Evolutionary conservation across 2,329 filamentous ascomycete species (phyloP).

Genomic region (Lanzia echinophila): DNA sequence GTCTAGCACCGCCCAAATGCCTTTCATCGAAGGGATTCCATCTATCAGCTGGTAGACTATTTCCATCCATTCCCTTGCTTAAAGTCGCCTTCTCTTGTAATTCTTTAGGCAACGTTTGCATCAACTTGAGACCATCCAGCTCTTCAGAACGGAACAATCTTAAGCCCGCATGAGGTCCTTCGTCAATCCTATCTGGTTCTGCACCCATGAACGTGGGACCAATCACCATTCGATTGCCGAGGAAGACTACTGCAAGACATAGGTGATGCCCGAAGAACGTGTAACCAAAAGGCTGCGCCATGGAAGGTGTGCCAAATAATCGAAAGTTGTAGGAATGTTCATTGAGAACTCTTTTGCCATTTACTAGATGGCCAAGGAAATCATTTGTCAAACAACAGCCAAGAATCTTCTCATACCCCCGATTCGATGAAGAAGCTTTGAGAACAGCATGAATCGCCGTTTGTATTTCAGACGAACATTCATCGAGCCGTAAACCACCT

Average conservation of each 20-base stretch:
- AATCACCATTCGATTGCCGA: conserved; percentile 57
- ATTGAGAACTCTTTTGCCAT: conserved; percentile 26
- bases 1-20: conserved; percentile 70
- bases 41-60: conserved; percentile 42
- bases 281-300: conserved; percentile 23
- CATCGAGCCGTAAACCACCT: conserved; percentile 26
- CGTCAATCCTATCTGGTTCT: conserved; percentile 55
- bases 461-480: conserved; percentile 20
- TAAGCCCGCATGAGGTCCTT: conserved; percentile 25
- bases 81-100: conserved; percentile 26
- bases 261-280: conserved; percentile 67
- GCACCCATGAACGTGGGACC: conserved; percentile 74
- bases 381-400: conserved; percentile 26
- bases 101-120: conserved; percentile 25
- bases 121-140: conserved; percentile 25
- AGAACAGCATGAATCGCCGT: conserved; percentile 22
- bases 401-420: conserved; percentile 25
- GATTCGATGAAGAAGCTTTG: conserved; percentile 20
- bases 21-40: conserved; percentile 80
- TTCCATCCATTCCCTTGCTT: conserved; percentile 29
- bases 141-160: conserved; percentile 23
- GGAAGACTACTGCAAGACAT: conserved; percentile 64
- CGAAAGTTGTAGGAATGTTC: conserved; percentile 27
- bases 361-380: conserved; percentile 25
- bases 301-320: conserved; percentile 23